A percentile compares a stretch with the other conserved stretches of the same genome.
phyloP scores from a whole-genome alignment of 2,329 filamentous ascomycete species.

The Ophiostoma angusticollis region DNA sequence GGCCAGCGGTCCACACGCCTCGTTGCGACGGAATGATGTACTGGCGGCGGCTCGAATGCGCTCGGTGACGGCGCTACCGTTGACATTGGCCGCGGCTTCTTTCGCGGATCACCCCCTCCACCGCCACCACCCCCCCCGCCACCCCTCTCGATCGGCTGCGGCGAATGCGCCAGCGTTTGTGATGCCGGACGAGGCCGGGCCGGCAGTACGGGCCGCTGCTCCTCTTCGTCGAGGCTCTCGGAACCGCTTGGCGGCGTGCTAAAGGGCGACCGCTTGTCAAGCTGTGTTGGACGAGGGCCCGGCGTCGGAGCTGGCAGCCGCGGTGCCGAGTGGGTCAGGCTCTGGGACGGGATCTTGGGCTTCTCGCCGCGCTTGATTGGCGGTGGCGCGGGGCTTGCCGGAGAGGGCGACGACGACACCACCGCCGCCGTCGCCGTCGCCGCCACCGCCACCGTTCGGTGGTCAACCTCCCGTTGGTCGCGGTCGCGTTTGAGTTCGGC shows the following conservation, averaged over 20 bases:
- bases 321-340: neutral
- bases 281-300: neutral
- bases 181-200: constrained; percentile 35
- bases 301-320: neutral
- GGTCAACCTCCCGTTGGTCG: constrained; percentile 13
- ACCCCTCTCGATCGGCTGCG: no score
- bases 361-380: constrained; percentile 74
- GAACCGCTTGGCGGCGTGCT: constrained; percentile 71
- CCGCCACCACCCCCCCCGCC: no score
- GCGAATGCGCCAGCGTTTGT: no score
- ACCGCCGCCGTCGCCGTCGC: no score
- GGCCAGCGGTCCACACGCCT: constrained; percentile 33
- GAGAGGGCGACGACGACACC: no score
- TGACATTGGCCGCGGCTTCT: constrained; percentile 1
- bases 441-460: no score
- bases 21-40: constrained; percentile 34
- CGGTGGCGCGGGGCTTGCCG: constrained; percentile 55
- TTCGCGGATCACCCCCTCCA: no score
- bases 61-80: constrained; percentile 14
- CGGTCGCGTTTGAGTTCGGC: constrained; percentile 40
- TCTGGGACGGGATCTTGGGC: constrained; percentile 24
- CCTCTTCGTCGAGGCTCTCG: constrained; percentile 41
- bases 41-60: constrained; percentile 38
- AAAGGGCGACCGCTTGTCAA: constrained; percentile 59
- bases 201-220: constrained; percentile 36